phyloP scores from a whole-genome alignment of 1,284 basidiomycete genomes.

The Ceratorhiza oryzae-sativae region DNA sequence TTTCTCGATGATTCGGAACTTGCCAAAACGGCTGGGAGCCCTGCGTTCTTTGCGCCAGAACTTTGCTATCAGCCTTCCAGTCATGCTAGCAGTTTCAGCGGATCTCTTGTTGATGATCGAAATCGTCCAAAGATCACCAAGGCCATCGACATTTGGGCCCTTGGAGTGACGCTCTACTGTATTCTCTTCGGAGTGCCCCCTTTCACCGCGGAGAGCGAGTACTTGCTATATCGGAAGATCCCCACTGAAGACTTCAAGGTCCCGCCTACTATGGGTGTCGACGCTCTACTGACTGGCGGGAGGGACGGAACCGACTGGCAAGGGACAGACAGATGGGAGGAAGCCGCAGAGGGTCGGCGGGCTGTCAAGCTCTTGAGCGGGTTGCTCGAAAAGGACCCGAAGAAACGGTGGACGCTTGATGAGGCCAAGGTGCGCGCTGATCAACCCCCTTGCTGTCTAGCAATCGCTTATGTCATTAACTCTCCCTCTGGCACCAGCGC shows the following conservation, averaged over 20 bases:
- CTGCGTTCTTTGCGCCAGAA: constrained; percentile 98
- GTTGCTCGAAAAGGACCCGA: constrained; percentile 85
- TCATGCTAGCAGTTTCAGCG: constrained; percentile 38
- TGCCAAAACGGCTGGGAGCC: constrained; percentile 93
- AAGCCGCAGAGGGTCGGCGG: constrained; percentile 57
- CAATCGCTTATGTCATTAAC: constrained; percentile 38
- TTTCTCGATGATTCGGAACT: constrained; percentile 87
- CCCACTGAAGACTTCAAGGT: constrained; percentile 80
- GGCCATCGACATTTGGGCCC: constrained; percentile 98
- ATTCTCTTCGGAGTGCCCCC: constrained; percentile 87
- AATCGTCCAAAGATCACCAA: constrained; percentile 80
- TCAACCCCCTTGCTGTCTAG: neutral
- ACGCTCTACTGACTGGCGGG: constrained; percentile 69
- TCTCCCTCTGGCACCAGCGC: constrained; percentile 52
- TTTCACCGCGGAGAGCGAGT: constrained; percentile 75
- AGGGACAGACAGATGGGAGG: constrained; percentile 34
- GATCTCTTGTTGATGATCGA: constrained; percentile 47
- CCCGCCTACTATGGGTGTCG: constrained; percentile 76
- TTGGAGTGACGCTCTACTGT: constrained; percentile 97
- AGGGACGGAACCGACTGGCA: constrained; percentile 47
- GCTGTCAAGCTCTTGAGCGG: constrained; percentile 77
- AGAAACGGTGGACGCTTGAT: constrained; percentile 79
- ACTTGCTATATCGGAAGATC: constrained; percentile 84
- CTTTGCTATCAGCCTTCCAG: constrained; percentile 64
- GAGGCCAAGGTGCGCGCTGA: constrained; percentile 77